Conservation (phyloP, 2,329 filamentous ascomycete species). For the Hirsutella minnesotensis region DNA sequence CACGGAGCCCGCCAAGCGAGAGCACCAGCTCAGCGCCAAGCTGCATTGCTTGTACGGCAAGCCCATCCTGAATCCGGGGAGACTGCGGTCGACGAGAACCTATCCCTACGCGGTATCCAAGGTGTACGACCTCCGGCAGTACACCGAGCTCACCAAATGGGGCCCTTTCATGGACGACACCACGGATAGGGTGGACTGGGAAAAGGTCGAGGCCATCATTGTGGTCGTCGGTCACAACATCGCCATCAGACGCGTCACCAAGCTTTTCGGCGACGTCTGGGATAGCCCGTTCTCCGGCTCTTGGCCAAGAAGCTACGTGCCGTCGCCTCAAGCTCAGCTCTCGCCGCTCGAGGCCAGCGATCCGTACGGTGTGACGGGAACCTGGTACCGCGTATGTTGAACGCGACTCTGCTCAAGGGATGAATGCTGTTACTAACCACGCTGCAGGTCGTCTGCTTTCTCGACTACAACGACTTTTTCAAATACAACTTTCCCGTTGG, state of each 20-base stretch:
- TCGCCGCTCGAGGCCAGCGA: conserved; percentile 42
- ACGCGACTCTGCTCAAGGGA: neutral
- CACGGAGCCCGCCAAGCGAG: conserved; percentile 5
- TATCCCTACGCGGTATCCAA: conserved; percentile 54
- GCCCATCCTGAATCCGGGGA: conserved; percentile 32
- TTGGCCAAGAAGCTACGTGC: conserved; percentile 37
- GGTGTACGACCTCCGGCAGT: conserved; percentile 64
- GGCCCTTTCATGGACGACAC: conserved; percentile 60
- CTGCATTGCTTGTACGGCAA: conserved; percentile 58
- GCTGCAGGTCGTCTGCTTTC: conserved; percentile 31
- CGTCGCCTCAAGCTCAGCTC: conserved; percentile 20
- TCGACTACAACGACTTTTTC: conserved; percentile 63
- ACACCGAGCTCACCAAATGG: conserved; percentile 51
- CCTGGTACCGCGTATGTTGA: conserved; percentile 52
- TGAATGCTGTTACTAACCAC: neutral
- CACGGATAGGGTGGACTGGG: conserved; percentile 57
- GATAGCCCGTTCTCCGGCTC: conserved; percentile 42
- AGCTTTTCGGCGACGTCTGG: conserved; percentile 41
- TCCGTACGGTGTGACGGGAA: conserved; percentile 60
- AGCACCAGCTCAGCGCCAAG: conserved; percentile 55
- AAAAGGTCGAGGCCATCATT: conserved; percentile 66
- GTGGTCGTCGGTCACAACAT: conserved; percentile 56
- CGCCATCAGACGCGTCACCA: conserved; percentile 30
- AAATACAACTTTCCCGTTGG: conserved; percentile 54
- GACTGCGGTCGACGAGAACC: conserved; percentile 22